phyloP scores from a whole-genome alignment of 2,329 filamentous ascomycete species.

The Cladosporium sp. region DNA sequence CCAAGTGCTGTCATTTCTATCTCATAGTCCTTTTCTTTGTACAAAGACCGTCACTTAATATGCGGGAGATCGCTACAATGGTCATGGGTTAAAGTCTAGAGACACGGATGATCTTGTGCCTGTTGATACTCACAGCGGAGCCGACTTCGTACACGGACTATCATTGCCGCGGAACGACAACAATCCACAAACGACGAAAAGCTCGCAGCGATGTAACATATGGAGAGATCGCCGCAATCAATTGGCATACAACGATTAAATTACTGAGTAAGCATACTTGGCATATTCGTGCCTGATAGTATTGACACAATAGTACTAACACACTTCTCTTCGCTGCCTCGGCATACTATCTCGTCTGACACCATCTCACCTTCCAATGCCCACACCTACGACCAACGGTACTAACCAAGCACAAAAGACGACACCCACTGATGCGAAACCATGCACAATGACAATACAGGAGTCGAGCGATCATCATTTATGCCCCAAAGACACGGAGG shows the following conservation, averaged over 20 bases:
- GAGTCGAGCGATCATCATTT: background rate
- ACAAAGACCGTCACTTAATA: background rate
- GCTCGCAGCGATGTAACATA: background rate
- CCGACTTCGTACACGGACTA: background rate
- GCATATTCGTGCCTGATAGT: background rate
- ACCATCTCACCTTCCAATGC: background rate
- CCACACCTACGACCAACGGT: background rate
- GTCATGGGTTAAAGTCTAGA: background rate
- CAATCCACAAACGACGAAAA: background rate
- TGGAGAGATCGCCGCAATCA: background rate
- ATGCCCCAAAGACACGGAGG: background rate
- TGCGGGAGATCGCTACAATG: background rate
- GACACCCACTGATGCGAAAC: background rate
- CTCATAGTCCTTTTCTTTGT: background rate
- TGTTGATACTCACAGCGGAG: background rate
- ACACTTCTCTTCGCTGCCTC: background rate
- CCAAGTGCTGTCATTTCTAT: background rate
- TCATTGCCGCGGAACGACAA: background rate
- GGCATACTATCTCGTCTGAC: background rate
- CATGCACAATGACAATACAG: background rate
- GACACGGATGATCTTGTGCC: background rate
- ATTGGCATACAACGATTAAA: background rate
- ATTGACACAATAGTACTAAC: background rate
- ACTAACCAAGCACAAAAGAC: background rate
- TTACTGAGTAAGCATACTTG: background rate